These are phyloP conservation scores for Ilex aquifolium DNA, from an alignment of 257 asterid genomes.

Conservation along the genomic window DNA sequence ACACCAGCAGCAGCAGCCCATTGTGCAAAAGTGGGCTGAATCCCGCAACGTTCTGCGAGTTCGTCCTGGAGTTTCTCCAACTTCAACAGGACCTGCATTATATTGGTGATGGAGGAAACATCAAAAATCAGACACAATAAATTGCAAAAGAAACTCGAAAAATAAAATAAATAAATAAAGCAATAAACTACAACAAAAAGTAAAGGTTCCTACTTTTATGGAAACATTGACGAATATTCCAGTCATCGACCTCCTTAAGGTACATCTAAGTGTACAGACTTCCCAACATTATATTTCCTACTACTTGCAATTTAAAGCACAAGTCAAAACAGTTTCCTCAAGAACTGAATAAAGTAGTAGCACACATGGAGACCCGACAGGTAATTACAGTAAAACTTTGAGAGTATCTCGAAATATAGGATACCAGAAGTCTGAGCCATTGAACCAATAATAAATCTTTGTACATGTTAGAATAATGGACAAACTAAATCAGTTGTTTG, in stretches of 20 bases:
- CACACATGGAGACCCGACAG: neutral
- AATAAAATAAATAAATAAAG: neutral
- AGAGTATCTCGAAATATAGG: no score
- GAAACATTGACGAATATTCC: no score
- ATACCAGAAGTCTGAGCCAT: neutral
- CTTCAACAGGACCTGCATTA: constrained; percentile 66
- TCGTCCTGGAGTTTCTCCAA: constrained; percentile 76
- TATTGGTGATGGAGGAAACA: constrained; percentile 4
- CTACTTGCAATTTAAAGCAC: neutral
- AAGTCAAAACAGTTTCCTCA: constrained; percentile 5
- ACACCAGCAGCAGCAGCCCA: constrained; percentile 96
- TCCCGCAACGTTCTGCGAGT: constrained; percentile 54
- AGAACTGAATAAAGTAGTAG: constrained; percentile 1
- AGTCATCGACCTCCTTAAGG: neutral
- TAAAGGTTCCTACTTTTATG: no score
- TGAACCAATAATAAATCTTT: no score
- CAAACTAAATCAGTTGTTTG: no score
- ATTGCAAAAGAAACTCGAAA: neutral
- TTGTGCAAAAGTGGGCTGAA: constrained; percentile 59
- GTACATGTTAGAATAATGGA: no score
- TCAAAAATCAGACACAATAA: constrained; percentile 1
- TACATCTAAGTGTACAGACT: neutral
- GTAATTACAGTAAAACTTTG: no score
- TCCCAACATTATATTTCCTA: neutral
- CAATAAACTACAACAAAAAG: neutral